Evolutionary conservation across 192 early-diverging fungal genomes (phyloP), one percentile per base, ranked within the genome.

Genomic region (Oehlia diaphana): DNA sequence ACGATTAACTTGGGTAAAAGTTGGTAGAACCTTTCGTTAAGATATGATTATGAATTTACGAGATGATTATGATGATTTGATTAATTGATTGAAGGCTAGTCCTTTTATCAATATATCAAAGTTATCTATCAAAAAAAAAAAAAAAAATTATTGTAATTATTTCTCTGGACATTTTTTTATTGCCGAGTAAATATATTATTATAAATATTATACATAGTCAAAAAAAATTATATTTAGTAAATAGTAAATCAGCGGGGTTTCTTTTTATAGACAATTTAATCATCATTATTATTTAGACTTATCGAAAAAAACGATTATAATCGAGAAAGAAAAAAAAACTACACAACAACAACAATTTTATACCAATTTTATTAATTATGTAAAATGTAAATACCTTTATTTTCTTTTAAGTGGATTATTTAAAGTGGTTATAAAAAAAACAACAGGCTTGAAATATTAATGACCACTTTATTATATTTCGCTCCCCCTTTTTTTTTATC

Each of bases 1-100:
- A n/a, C 28, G 76, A 78, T 78, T 78, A 23, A 78, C 76, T 68
- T 68, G 64, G 76, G 76, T 78, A 10, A 78, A 78, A 21, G 76
- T 78, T 47, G 47, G 66, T 28, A 66, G 76, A 35, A 78, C 76
- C 9, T 78, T 78, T 58, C 76, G 76, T 58, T 78, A 68, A 78
- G 2, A 1, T 37, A 31, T 31, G 28, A 31, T 31, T 31, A 31
- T 31, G 28, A 1, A 31, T 31, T 31, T n/a, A n/a, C n/a, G 1
- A 0, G 2, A 16, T 37, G 16, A 69, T 69, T 37, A 44, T 9
- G 42, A 44, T 44, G 42, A 44, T 44, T 44, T 6, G 42, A 44
- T 37, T 44, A 44, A 44, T 7, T 31, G 42, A 44, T 37, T 44
- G 42, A 44, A n/a, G 42, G 42, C 42, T 44, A 44, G 42, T 44